Evolutionary conservation across 768 basidiomycete genomes (phyloP), one percentile per base, ranked within the genome.

Genomic region (Tephrocybe sp.): DNA sequence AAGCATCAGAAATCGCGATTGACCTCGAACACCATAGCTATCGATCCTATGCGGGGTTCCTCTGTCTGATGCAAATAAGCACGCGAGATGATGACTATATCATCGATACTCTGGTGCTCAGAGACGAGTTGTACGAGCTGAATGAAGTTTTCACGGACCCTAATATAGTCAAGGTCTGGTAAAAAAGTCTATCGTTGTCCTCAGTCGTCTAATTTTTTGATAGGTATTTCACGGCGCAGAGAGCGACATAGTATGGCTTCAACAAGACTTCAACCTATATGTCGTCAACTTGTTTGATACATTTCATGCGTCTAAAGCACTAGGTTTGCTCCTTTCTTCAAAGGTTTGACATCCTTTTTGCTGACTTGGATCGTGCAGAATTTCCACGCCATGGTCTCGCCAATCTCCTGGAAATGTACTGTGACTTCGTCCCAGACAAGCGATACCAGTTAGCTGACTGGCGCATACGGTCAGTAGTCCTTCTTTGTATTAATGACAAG

Each of bases 231-330:
- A 98, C 67, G 96, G 97, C 22, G 92, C 96, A 1, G 89, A 94
- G 30, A 89, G 86, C 51, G 97, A 99, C 63, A 86, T 98, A 35
- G 72, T 93, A 5, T 98, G 97, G 97, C 78, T 98, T 15, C 96
- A 99, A 64, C 90, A 93, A 66, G 88, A 98, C 63, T 95, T 98
- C 64, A 90, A 90, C 51, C 62, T 98, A 7, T 98, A 92, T 67
- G 75, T 98, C 44, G 94, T 99, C 53, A 91, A 92, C 49, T 69
- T 98, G n/a, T 98, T 99, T 64, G 96, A 99, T 63, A 98, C 97
- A 0, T 98, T 83, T 65, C 93, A 98, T 57, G 96, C 95, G 1
- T 93, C 95, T 0, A 90, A 88, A 60, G 70, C 89, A 1, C 73
- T 98, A 42, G 85, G 89, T 89, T 22, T 44, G 53, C 35, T 57